Base-by-base conservation (phyloP, 306 rosid species). In the Erythrophleum fordii region DNA sequence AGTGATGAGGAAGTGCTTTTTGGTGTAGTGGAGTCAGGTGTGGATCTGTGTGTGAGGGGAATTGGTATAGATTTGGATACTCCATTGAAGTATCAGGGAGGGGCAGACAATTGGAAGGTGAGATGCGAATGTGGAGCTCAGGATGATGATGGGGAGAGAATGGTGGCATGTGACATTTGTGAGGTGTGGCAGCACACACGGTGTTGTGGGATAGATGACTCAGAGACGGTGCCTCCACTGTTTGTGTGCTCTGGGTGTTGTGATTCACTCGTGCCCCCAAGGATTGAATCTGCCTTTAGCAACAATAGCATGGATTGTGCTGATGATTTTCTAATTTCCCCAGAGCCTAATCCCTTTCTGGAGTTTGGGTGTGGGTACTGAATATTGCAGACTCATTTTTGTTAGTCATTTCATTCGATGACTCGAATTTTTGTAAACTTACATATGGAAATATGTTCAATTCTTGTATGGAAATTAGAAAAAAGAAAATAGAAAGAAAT, bases 101-200 rank as follows among this genome's bases (percentile, higher is more conserved):
- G 93, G 11, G 70, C 87, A 1, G 93, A 92, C 35, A 89, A 84
- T 11, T 91, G 97, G 97, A 85, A 80, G 84, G 98, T 92, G 83
- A 82, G 83, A 31, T 92, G 98, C 70, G 93, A 82, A 29, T 94
- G 98, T 69, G 98, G 98, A 9, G 97, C 98, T 5, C 81, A 81
- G 16, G 97, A 91, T 62, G 98, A 94, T 69, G 97, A 92, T 55
- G 98, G 98, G 4, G 97, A 94, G 83, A 87, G 97, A 69, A 94
- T 94, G 97, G 95, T 94, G 72, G 87, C 93, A 9, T 94, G 98
- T 39, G 97, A 92, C 69, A 88, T 92, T 53, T 94, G 98, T 52
- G 95, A 91, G 77, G 92, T 91, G 28, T 94, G 98, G 98, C 93
- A 91, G 84, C 95, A 92, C 81, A 92, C 93, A 17, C 83, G 94